Base-by-base conservation (phyloP, 176 grass and related monocot genomes). In the Avena atlantica region DNA sequence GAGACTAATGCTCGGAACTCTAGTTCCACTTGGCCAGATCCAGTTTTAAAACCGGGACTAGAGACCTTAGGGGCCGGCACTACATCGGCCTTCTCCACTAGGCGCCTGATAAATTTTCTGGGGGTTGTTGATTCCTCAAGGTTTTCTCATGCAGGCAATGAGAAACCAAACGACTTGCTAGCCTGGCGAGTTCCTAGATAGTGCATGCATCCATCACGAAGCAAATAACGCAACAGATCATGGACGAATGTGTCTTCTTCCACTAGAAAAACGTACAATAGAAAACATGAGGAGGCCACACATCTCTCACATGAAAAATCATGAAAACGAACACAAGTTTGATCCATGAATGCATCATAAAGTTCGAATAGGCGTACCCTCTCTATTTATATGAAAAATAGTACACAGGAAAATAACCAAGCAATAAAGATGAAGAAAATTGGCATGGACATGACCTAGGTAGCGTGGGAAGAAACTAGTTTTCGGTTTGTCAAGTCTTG, bases 341-440 rank as follows among this genome's bases (percentile, higher is more conserved):
- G 73, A 50, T 69, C 23, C 16, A 36, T 88, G 21, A 10, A 78
- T 19, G 9, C 48, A 79, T 10, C 12, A 13, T 44, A 31, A n/a
- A 79, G 9, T 60, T 78, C 37, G 23, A 83, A 78, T 42, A 23
- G 4, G 16, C 23, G 8, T 70, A 37, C 44, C 42, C 36, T 78
- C 44, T 20, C 36, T 78, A 83, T 29, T 63, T 23, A n/a, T 40
- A 40, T 12, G 25, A 23, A 82, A 72, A 36, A 27, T 36, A 16
- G 3, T 8, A 21, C 6, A 42, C 40, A 42, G 25, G 68, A 31
- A 78, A 69, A 50, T 50, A 67, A 78, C 50, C 67, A 9, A 42
- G 8, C 37, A 80, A 87, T 52, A 1, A 17, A 82, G 2, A 61
- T 59, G 16, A 86, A 58, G 71, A 70, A 79, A 47, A 63, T 10